A percentile compares a stretch with the other conserved stretches of the same genome.
Conservation (phyloP, 106 monocot genomes). For the Ottelia alismoides region DNA sequence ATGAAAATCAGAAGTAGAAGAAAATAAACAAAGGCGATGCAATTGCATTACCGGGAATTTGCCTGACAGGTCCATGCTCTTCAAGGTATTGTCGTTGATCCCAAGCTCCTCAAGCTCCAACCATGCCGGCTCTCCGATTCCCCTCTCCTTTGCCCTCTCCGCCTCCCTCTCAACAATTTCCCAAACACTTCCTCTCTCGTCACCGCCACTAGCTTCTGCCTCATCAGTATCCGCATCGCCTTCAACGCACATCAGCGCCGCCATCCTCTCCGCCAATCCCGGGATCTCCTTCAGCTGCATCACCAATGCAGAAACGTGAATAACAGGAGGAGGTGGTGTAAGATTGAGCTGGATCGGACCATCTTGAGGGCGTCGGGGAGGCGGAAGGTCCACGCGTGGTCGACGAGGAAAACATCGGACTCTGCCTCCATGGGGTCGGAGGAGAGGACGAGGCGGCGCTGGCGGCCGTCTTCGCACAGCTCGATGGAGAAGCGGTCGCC, state of each 20-base stretch:
- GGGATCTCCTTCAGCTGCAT: constrained; percentile 68
- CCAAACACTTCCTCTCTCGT: constrained; percentile 8
- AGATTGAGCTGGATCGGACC: no score
- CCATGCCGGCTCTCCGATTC: constrained; percentile 41
- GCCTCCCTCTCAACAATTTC: constrained; percentile 47
- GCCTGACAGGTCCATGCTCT: constrained; percentile 53
- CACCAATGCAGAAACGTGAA: no score
- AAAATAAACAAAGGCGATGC: neutral
- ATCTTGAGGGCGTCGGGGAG: constrained; percentile 73
- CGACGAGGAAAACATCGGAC: constrained; percentile 70
- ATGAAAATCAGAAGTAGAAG: neutral
- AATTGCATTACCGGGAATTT: constrained; percentile 56
- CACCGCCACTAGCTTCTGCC: constrained; percentile 12
- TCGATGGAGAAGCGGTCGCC: constrained; percentile 77
- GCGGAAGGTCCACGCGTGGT: constrained; percentile 94
- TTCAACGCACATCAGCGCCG: constrained; percentile 87
- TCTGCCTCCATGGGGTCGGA: constrained; percentile 41
- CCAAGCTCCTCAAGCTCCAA: constrained; percentile 87
- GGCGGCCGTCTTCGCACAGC: constrained; percentile 56
- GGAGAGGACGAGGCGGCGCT: constrained; percentile 63
- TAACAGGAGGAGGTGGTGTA: no score
- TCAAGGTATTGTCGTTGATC: constrained; percentile 71
- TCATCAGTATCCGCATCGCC: constrained; percentile 29
- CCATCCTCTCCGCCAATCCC: constrained; percentile 88
- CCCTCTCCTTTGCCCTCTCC: constrained; percentile 40